A percentile compares a stretch with the other conserved stretches of the same genome.
Evolutionary conservation across 2,329 filamentous ascomycete genomes (phyloP).

Genomic region (Calonectria hawksworthii): DNA sequence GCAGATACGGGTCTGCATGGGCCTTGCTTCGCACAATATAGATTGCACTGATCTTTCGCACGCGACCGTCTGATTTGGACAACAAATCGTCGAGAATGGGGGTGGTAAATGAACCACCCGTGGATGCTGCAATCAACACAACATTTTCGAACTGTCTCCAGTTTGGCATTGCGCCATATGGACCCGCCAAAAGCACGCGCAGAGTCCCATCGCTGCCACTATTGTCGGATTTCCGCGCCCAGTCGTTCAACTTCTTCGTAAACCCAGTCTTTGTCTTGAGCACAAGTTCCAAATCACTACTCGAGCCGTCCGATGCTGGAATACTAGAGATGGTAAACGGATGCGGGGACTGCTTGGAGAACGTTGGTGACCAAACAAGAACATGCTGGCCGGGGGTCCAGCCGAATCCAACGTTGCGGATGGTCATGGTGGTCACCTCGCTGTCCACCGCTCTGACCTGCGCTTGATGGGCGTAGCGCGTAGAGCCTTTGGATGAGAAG

Average conservation of each 20-base stretch:
- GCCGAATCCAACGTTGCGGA: slow-evolving; percentile 37
- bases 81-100: slow-evolving; percentile 41
- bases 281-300: slow-evolving; percentile 38
- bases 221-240: slow-evolving; percentile 36
- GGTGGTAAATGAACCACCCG: slow-evolving; percentile 41
- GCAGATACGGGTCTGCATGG: slow-evolving; percentile 38
- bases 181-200: slow-evolving; percentile 39
- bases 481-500: slow-evolving; percentile 26
- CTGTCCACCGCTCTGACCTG: slow-evolving; percentile 34
- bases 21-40: slow-evolving; percentile 38
- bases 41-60: slow-evolving; percentile 40
- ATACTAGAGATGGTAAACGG: slow-evolving; percentile 43
- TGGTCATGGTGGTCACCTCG: slow-evolving; percentile 38
- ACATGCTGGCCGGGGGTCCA: slow-evolving; percentile 46
- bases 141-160: slow-evolving; percentile 45
- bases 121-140: slow-evolving; percentile 39
- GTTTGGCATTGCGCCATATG: slow-evolving; percentile 38
- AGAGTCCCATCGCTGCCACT: slow-evolving; percentile 30
- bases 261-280: slow-evolving; percentile 44
- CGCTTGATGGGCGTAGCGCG: slow-evolving; percentile 39
- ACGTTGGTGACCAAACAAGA: slow-evolving; percentile 43
- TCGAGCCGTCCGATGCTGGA: slow-evolving; percentile 13
- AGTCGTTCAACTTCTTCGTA: slow-evolving; percentile 39
- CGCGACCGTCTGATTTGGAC: slow-evolving; percentile 36
- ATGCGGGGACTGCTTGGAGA: slow-evolving; percentile 42